Base-by-base conservation (phyloP, 2,329 filamentous ascomycete genomes). In the Diatrype stigma region DNA sequence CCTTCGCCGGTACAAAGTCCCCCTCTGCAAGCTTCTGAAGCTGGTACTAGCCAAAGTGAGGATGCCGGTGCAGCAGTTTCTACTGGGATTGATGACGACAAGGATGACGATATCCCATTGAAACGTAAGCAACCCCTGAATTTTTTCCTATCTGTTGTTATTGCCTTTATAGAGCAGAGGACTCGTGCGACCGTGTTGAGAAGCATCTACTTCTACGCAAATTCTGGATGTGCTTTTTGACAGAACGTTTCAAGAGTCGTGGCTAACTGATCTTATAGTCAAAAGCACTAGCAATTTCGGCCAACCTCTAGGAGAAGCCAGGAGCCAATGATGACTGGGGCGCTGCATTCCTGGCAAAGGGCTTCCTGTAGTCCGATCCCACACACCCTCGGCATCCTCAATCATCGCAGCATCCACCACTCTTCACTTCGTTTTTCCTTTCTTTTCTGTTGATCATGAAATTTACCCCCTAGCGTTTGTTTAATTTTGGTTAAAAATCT, bases 201-300 rank as follows among this genome's bases (percentile, higher is more conserved):
- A n/a, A n/a, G 10, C 10, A 10, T 30, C 26, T 6, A 30, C 26
- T 30, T 10, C 10, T 30, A 10, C 5, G 26, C 6, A 30, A 10
- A 10, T 30, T 30, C 34, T 17, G 6, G 12, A 37, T 37, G 12
- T 16, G 6, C n/a, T 6, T 17, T 16, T 37, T 37, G 6, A 37
- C 6, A 16, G 16, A 16, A 37, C 34, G 4, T 37, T 5, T 14
- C 34, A 6, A 37, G 12, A 37, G 26, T 30, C 5, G 10, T 30
- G 26, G 16, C 34, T 37, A 37, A 37, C 34, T 16, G 12, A 7
- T 6, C 4, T 37, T 37, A 37, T 16, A 37, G 34, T 64, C 23
- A 60, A 48, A 42, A 51, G 54, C 45, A 61, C 56, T 10, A 63
- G 23, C 28, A 65, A 65, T 46, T 65, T 65, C 48, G 63, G 63